Percentiles rank a stretch among this genome's conserved stretches.
phyloP scores from a whole-genome alignment of 2,329 filamentous ascomycete species.

The Bimuria novae-zelandiae region DNA sequence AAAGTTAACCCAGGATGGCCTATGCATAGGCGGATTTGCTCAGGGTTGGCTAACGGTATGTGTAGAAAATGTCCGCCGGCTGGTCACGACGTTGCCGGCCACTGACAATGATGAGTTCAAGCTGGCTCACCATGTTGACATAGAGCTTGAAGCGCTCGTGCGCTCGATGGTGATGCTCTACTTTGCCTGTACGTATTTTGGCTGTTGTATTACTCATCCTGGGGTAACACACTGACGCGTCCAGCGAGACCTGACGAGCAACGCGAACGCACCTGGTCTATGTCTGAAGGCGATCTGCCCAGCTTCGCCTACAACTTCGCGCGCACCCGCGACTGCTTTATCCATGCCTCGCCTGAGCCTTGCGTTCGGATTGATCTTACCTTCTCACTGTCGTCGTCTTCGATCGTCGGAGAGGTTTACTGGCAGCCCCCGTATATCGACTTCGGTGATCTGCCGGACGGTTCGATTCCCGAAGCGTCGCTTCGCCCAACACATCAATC shows the following conservation, averaged over 20 bases:
- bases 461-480: not conserved
- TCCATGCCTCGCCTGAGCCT: conserved; percentile 16
- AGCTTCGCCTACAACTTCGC: conserved; percentile 37
- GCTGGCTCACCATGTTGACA: conserved; percentile 17
- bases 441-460: not conserved
- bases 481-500: not conserved
- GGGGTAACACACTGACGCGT: no score
- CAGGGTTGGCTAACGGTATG: not conserved
- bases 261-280: conserved; percentile 26
- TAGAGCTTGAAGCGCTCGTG: conserved; percentile 28
- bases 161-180: conserved; percentile 32
- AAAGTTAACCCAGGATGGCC: not conserved
- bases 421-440: not conserved
- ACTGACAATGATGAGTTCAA: conserved; percentile 14
- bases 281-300: conserved; percentile 28
- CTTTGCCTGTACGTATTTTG: conserved; percentile 14
- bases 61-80: conserved; percentile 8
- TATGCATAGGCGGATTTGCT: not conserved
- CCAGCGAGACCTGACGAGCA: not conserved
- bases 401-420: not conserved
- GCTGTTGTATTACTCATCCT: no score
- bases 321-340: conserved; percentile 40
- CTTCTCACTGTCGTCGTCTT: not conserved
- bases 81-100: conserved; percentile 16
- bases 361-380: conserved; percentile 19